phyloP scores from a whole-genome alignment of 2,329 filamentous ascomycete species.

The Hypoxylon sp. region DNA sequence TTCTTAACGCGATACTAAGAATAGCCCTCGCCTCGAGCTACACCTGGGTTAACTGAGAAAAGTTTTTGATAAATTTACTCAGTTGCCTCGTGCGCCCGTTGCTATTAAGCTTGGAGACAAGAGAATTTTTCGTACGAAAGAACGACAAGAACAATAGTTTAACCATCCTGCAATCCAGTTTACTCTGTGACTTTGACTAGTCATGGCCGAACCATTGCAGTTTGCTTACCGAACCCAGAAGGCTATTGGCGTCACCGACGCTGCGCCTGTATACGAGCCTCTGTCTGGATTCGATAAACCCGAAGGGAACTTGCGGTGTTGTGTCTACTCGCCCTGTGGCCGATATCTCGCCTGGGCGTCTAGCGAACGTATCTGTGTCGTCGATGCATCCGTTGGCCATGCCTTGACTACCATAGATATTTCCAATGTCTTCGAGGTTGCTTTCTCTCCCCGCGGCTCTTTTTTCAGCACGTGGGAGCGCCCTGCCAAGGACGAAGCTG shows the following conservation, averaged over 20 bases:
- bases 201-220: constrained; percentile 93
- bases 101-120: constrained; percentile 15
- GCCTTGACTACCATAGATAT: constrained; percentile 78
- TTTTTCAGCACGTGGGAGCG: constrained; percentile 98
- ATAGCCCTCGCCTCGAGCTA: constrained; percentile 5
- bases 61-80: constrained; percentile 35
- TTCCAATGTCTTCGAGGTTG: constrained; percentile 89
- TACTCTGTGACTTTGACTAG: constrained; percentile 85
- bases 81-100: constrained; percentile 10
- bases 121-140: constrained; percentile 28
- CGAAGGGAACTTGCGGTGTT: constrained; percentile 94
- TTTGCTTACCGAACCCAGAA: constrained; percentile 98
- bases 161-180: constrained; percentile 31
- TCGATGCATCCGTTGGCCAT: constrained; percentile 81
- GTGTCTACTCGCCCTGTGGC: constrained; percentile 93
- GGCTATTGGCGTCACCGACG: constrained; percentile 92
- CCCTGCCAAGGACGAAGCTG: constrained; percentile 88
- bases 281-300: constrained; percentile 86
- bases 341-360: constrained; percentile 96
- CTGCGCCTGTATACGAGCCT: constrained; percentile 85
- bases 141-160: constrained; percentile 42
- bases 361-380: constrained; percentile 83
- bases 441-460: constrained; percentile 90
- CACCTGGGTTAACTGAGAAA: constrained; percentile 18
- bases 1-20: constrained; percentile 17